Percentiles rank a stretch among this genome's conserved stretches.
Conservation (phyloP, 1,139 yeast species). For the Debaryomyces fabryi region DNA sequence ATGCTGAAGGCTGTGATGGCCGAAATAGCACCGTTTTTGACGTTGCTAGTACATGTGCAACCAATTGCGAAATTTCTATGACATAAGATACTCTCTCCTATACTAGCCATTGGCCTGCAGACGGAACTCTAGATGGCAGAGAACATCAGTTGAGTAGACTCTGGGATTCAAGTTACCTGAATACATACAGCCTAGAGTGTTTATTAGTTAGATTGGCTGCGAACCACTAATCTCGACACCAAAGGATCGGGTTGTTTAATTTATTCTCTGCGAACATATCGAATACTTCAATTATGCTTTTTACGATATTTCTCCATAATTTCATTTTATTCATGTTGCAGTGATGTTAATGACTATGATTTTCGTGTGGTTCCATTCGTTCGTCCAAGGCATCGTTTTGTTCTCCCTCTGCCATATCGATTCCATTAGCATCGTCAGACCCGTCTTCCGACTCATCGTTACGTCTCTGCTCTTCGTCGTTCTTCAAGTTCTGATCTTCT, state of each 20-base stretch:
- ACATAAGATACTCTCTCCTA: not conserved
- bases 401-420: conserved; percentile 8
- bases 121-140: not conserved
- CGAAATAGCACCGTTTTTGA: not conserved
- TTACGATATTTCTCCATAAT: too few relatives aligned
- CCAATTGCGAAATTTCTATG: not conserved
- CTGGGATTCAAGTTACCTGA: too few relatives aligned
- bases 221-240: not conserved
- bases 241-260: not conserved
- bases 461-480: conserved; percentile 11
- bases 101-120: not conserved
- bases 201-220: not conserved
- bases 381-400: conserved; percentile 8
- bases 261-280: not conserved
- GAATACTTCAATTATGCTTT: not conserved
- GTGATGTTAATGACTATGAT: not conserved
- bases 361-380: not conserved
- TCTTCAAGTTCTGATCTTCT: conserved; percentile 16
- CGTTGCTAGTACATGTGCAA: not conserved
- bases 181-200: too few relatives aligned
- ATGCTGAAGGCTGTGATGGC: not conserved
- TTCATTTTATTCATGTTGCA: too few relatives aligned
- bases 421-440: conserved; percentile 2
- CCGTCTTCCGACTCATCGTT: conserved; percentile 9
- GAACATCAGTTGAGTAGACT: too few relatives aligned